A percentile compares a stretch with the other conserved stretches of the same genome.
Evolutionary conservation across 306 rosid genomes (phyloP).

Genomic region (Malus domestica): ASM211411v1 NC_041798.1:182501-183000

Average conservation of each 20-base stretch:
- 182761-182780: background rate
- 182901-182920: conserved; percentile 79
- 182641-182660: background rate
- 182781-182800: background rate
- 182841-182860: conserved; percentile 85
- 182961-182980: conserved; percentile 17
- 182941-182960: conserved; percentile 91
- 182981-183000: background rate
- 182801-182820: background rate
- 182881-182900: conserved; percentile 91
- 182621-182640: background rate
- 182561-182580: conserved; percentile 60
- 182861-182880: conserved; percentile 69
- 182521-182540: conserved; percentile 89
- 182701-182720: background rate
- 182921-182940: conserved; percentile 86
- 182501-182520: conserved; percentile 92
- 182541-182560: conserved; percentile 83
- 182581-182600: conserved; percentile 10
- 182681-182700: background rate
- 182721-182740: background rate
- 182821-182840: conserved; percentile 38
- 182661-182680: background rate
- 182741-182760: background rate
- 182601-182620: conserved; percentile 8